Evolutionary conservation across 106 monocot genomes (phyloP).

Genomic region (Gastrodia elata): DNA sequence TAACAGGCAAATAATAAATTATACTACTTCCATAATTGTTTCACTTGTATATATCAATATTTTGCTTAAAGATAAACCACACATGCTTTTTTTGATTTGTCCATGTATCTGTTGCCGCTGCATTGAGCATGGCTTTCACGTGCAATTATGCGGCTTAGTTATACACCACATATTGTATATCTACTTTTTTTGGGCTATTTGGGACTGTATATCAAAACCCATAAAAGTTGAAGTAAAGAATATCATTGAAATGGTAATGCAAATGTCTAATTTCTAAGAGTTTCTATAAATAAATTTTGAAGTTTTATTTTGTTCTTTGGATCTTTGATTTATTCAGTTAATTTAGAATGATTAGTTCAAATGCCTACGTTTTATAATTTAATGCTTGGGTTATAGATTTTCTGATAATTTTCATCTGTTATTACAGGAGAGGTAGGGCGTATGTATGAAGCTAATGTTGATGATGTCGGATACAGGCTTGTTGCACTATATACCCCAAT

Average conservation of each 20-base stretch:
- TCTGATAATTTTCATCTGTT: not conserved
- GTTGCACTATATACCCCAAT: conserved; percentile 87
- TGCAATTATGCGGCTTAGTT: no score
- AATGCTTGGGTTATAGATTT: not conserved
- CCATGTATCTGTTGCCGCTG: no score
- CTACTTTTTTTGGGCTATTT: no score
- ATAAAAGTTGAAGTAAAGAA: no score
- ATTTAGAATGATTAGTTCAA: not conserved
- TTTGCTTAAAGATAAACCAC: no score
- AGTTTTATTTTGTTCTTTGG: not conserved
- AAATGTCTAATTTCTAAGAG: not conserved
- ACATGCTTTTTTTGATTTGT: no score
- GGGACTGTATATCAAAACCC: no score
- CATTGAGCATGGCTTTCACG: no score
- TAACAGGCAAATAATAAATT: no score
- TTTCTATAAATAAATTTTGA: not conserved
- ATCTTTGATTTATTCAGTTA: not conserved
- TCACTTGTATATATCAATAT: no score
- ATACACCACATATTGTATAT: no score
- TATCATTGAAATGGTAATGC: not conserved
- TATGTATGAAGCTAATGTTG: conserved; percentile 98
- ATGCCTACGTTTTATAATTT: not conserved
- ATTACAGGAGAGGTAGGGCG: conserved; percentile 69
- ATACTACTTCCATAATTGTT: no score
- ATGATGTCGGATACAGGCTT: conserved; percentile 92